Conservation (phyloP, 495 filamentous ascomycete species). For the Talaromyces proteolyticus region DNA sequence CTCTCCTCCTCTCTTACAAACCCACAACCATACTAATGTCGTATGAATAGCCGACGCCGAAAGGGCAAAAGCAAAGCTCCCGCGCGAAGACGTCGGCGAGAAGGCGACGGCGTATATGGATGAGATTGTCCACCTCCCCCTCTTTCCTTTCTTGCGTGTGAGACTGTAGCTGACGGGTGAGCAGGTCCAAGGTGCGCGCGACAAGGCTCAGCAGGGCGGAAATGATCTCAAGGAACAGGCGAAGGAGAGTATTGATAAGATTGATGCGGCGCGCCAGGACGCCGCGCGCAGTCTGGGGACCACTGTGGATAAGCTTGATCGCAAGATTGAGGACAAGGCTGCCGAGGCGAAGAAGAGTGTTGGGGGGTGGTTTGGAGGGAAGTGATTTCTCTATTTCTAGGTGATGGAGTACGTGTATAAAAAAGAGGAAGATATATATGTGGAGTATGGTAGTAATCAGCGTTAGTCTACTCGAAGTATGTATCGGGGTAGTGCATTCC, state of each 20-base stretch:
- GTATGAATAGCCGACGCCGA: slow-evolving; percentile 38
- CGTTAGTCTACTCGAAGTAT: background rate
- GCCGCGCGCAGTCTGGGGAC: slow-evolving; percentile 26
- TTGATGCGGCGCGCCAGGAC: slow-evolving; percentile 53
- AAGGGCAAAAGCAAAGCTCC: slow-evolving; percentile 58
- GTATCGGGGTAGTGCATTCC: background rate
- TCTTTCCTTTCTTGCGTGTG: background rate
- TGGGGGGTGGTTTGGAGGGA: slow-evolving; percentile 72
- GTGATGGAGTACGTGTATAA: background rate
- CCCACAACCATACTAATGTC: background rate
- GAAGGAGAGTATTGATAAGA: slow-evolving; percentile 57
- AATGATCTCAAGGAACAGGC: slow-evolving; percentile 49
- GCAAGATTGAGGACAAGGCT: slow-evolving; percentile 69
- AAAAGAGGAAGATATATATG: background rate
- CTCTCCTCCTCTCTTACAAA: background rate
- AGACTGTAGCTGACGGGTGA: background rate
- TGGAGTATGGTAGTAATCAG: background rate
- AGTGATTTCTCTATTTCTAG: slow-evolving; percentile 34
- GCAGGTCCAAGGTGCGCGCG: slow-evolving; percentile 57
- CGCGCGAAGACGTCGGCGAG: slow-evolving; percentile 40
- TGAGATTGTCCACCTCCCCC: slow-evolving; percentile 32
- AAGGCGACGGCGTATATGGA: slow-evolving; percentile 51
- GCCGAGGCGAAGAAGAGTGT: slow-evolving; percentile 72
- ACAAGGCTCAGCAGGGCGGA: slow-evolving; percentile 53
- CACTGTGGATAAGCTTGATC: slow-evolving; percentile 50